Evolutionary conservation across 225 moss, liverwort and hornwort species (phyloP).

Genomic region (Rhytidiadelphus loreus): DNA sequence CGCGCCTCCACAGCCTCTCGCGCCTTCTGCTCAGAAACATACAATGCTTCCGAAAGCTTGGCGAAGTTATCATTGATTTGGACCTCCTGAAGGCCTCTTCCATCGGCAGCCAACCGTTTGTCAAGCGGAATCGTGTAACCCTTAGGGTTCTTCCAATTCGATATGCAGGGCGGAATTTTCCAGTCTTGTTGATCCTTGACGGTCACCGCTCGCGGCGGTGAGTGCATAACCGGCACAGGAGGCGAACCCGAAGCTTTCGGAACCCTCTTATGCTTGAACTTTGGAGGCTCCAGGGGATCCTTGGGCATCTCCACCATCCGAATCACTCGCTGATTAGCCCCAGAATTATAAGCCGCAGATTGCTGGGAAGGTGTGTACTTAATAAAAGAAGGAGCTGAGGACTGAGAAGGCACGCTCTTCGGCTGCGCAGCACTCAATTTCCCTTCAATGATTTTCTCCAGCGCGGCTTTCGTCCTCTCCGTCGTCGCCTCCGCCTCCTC

Average conservation of each 20-base stretch:
- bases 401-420: constrained; percentile 70
- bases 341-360: constrained; percentile 88
- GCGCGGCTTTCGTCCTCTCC: constrained; percentile 74
- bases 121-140: constrained; percentile 97
- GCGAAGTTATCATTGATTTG: constrained; percentile 98
- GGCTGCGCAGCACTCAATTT: constrained; percentile 97
- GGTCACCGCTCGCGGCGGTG: constrained; percentile 91
- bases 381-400: constrained; percentile 71
- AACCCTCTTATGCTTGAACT: constrained; percentile 98
- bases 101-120: constrained; percentile 90
- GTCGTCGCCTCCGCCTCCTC: constrained; percentile 57
- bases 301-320: constrained; percentile 99
- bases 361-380: constrained; percentile 96
- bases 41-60: constrained; percentile 86
- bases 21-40: constrained; percentile 98
- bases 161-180: constrained; percentile 98
- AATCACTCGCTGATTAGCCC: constrained; percentile 95
- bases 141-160: constrained; percentile 98
- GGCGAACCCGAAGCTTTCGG: constrained; percentile 94
- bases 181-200: constrained; percentile 99
- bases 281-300: constrained; percentile 93
- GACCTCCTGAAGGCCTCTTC: constrained; percentile 96
- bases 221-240: constrained; percentile 97
- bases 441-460: constrained; percentile 84
- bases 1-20: constrained; percentile 97